Base-by-base conservation (phyloP, 106 monocot genomes). In the Cymbidium sinense region DNA sequence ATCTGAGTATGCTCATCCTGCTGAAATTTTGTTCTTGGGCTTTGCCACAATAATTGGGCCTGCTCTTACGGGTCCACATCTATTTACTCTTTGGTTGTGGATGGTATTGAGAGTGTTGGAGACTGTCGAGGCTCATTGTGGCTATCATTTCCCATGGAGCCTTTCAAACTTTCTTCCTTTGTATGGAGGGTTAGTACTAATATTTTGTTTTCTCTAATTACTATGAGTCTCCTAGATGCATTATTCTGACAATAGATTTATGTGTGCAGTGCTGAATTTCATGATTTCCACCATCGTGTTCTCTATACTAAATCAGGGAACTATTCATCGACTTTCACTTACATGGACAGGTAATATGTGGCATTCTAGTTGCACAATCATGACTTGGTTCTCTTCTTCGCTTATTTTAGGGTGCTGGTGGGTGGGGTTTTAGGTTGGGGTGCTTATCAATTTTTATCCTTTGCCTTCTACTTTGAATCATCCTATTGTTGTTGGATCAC, bases 131-230 rank as follows among this genome's bases (percentile, higher is more conserved):
- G 89, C 89, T 77, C 96, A 98, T 82, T 84, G 96, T 71, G 93
- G 96, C 33, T 95, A 95, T 65, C 86, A 96, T 71, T 96, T 96
- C 77, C 95, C 95, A 39, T 96, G 95, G 93, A 96, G 93, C 81
- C 93, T 82, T 25, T 96, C 95, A 74, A 93, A 96, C 73, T 93
- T 96, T 73, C 80, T 96, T 54, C 96, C 93, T 79, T 73, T 96
- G 15, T 93, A 96, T 78, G 93, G 96, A 84, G 93, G 91, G 96
- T 93, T 29, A 83, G 93, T 89, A 51, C 7, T 12, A 25, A 33
- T 64, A 13, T 20, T 33, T 71, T 75, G 34, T 77, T 11, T 70
- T 23, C 34, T 50, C 9, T 44, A 3, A 35, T 47, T 43, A 25
- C 31, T 37, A 27, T 47, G 44, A 71, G 21, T 71, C 19, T n/a